Evolutionary conservation across 2,329 filamentous ascomycete genomes (phyloP).

Genomic region (Colletotrichum plurivorum): DNA sequence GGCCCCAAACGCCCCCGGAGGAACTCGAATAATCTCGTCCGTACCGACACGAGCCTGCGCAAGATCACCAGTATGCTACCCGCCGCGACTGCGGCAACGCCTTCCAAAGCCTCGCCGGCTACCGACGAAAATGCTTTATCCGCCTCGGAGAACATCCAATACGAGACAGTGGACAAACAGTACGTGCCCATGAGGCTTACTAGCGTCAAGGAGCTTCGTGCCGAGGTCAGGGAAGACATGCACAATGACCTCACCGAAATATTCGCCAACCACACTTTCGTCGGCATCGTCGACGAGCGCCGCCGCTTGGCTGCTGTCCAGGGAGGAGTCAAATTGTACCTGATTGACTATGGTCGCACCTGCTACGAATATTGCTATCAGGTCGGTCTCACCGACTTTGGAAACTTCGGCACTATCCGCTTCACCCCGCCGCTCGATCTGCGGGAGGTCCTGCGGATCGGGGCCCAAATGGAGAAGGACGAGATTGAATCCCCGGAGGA

Average conservation of each 20-base stretch:
- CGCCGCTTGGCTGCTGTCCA: constrained; percentile 94
- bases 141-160: constrained; percentile 70
- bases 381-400: constrained; percentile 93
- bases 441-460: constrained; percentile 78
- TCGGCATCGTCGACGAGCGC: constrained; percentile 90
- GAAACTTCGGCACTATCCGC: constrained; percentile 89
- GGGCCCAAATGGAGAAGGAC: constrained; percentile 77
- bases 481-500: constrained; percentile 57
- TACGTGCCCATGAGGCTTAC: constrained; percentile 79
- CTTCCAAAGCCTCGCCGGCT: constrained; percentile 21
- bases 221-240: constrained; percentile 83
- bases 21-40: constrained; percentile 82
- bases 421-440: constrained; percentile 84
- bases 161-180: constrained; percentile 80
- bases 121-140: constrained; percentile 53
- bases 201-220: constrained; percentile 88
- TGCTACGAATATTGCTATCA: constrained; percentile 97
- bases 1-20: constrained; percentile 56
- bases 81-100: constrained; percentile 58
- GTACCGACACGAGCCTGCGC: constrained; percentile 88
- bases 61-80: constrained; percentile 98
- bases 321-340: constrained; percentile 89
- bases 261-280: constrained; percentile 90
- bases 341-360: constrained; percentile 92
- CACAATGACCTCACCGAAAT: constrained; percentile 90